phyloP scores from a whole-genome alignment of 352 stramenopile species.

The Phytophthora macrochlamydospora region DNA sequence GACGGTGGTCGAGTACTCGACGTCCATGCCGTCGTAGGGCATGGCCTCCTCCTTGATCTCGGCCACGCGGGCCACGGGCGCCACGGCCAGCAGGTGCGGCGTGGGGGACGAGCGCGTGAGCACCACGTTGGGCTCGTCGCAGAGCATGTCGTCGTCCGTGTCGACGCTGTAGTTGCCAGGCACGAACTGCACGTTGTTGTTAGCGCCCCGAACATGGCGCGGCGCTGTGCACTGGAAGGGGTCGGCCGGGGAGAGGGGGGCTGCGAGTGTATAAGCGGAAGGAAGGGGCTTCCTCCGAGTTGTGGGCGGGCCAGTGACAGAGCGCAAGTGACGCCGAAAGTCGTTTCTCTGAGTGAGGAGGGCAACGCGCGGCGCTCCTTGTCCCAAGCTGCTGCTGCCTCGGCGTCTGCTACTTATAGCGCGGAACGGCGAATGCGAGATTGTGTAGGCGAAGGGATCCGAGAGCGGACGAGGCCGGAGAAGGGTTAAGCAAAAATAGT shows the following conservation, averaged over 20 bases:
- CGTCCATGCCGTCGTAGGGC: slow-evolving; percentile 25
- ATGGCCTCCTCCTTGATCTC: slow-evolving; percentile 32
- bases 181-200: slow-evolving; percentile 49
- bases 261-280: neutral
- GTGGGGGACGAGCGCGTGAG: slow-evolving; percentile 64
- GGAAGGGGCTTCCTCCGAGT: slow-evolving; percentile 13
- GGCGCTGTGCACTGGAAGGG: slow-evolving; percentile 31
- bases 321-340: slow-evolving; percentile 33
- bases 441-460: slow-evolving; percentile 16
- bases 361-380: neutral
- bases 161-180: slow-evolving; percentile 44
- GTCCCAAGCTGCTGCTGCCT: slow-evolving; percentile 10
- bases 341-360: slow-evolving; percentile 22
- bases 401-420: slow-evolving; percentile 36
- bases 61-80: slow-evolving; percentile 31
- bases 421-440: slow-evolving; percentile 38
- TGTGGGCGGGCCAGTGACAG: slow-evolving; percentile 18
- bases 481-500: slow-evolving; percentile 11
- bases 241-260: neutral
- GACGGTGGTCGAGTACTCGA: slow-evolving; percentile 29
- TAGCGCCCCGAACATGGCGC: slow-evolving; percentile 5
- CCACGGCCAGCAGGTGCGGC: slow-evolving; percentile 36
- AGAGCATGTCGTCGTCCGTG: slow-evolving; percentile 63
- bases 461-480: slow-evolving; percentile 17
- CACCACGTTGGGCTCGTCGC: slow-evolving; percentile 41